Conservation (phyloP, 2,329 filamentous ascomycete species). For the Magnaporthales sp. region DNA sequence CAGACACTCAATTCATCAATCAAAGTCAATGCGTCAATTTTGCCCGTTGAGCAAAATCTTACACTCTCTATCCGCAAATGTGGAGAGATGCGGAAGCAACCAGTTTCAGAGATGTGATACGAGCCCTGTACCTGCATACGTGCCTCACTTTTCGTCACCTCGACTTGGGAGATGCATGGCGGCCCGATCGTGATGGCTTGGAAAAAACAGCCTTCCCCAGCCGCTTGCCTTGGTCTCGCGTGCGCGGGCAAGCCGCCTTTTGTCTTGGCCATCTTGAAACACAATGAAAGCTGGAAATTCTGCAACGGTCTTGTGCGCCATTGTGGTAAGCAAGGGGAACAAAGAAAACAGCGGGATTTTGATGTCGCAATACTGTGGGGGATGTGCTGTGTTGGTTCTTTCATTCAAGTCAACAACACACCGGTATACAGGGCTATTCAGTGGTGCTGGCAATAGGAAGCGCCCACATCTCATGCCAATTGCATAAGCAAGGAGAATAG, state of each 20-base stretch:
- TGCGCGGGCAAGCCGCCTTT: not conserved
- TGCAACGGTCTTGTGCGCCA: not conserved
- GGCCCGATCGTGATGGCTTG: not conserved
- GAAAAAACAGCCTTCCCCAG: too few relatives aligned
- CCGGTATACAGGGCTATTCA: not conserved
- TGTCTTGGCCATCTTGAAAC: not conserved
- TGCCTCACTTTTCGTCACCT: not conserved
- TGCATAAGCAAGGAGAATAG: not conserved
- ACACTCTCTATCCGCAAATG: not conserved
- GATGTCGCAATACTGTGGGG: not conserved
- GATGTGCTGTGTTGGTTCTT: not conserved
- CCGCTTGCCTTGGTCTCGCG: not conserved
- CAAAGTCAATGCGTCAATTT: not conserved
- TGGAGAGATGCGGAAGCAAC: not conserved
- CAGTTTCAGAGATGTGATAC: not conserved
- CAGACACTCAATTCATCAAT: not conserved
- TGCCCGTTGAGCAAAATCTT: not conserved
- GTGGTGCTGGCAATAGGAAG: not conserved
- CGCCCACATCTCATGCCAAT: not conserved
- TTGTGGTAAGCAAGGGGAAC: not conserved
- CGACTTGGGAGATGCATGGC: not conserved
- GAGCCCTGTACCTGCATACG: not conserved
- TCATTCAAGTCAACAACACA: not conserved
- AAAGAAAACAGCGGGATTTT: not conserved
- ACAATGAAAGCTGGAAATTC: not conserved